Percentiles rank a stretch among this genome's conserved stretches.
phyloP scores from a whole-genome alignment of 164 flowering plant genomes.

The Vitis amurensis region DNA sequence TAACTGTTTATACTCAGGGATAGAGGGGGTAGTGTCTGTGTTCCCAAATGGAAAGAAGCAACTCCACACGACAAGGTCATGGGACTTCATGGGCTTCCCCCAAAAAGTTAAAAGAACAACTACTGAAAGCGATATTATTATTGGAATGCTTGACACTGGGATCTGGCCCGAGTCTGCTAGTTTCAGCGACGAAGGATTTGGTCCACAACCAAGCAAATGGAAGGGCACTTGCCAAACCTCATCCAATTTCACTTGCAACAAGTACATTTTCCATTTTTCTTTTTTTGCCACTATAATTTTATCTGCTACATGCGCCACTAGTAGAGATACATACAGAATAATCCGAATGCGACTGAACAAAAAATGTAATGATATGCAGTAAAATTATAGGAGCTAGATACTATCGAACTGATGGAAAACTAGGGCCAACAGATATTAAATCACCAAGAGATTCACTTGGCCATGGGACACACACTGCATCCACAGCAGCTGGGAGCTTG shows the following conservation, averaged over 20 bases:
- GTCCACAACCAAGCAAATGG: constrained; percentile 64
- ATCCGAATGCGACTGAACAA: no score
- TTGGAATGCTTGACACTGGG: constrained; percentile 59
- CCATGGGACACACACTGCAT: constrained; percentile 77
- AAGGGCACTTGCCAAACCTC: constrained; percentile 50
- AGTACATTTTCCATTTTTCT: constrained; percentile 29
- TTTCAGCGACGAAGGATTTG: constrained; percentile 37
- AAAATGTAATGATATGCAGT: constrained; percentile 19
- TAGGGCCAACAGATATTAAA: constrained; percentile 8
- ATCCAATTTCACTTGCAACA: constrained; percentile 65
- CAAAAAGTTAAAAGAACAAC: constrained; percentile 18
- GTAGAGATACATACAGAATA: no score
- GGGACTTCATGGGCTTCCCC: constrained; percentile 63
- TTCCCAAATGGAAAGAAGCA: no score
- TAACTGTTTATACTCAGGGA: constrained; percentile 15
- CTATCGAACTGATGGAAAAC: constrained; percentile 19
- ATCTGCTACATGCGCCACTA: no score
- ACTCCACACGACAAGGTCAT: constrained; percentile 45
- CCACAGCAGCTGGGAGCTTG: constrained; percentile 54
- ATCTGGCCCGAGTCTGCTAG: constrained; percentile 65
- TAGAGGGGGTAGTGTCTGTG: constrained; percentile 50
- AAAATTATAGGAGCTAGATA: constrained; percentile 62
- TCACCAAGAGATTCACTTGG: constrained; percentile 62
- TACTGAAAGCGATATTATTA: constrained; percentile 41
- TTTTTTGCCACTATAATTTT: no score